These are phyloP conservation scores for Wickerhamiella kazuoi DNA, from an alignment of 805 yeast genomes.

Conservation along the genomic window DNA sequence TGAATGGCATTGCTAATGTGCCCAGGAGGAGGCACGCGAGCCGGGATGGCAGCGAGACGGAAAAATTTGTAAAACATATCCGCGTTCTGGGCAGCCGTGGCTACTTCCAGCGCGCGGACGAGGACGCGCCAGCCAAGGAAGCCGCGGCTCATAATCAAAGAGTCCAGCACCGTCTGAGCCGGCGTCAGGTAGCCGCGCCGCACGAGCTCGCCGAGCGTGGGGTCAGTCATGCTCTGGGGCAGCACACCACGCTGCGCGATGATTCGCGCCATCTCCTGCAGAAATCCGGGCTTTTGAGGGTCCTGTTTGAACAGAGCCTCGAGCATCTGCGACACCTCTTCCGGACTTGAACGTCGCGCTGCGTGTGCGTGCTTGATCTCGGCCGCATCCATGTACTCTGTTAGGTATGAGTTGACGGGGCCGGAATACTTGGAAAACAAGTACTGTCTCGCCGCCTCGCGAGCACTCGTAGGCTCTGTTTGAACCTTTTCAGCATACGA, in stretches of 20 bases:
- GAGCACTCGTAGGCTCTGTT: background rate
- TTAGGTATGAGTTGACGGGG: background rate
- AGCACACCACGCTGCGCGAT: conserved; percentile 14
- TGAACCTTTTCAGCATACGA: too few species aligned
- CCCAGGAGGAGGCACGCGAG: background rate
- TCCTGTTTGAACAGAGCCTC: background rate
- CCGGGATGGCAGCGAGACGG: background rate
- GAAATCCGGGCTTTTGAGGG: conserved; percentile 3
- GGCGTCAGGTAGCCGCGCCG: conserved; percentile 10
- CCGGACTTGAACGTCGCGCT: too few species aligned
- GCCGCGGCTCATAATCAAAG: conserved; percentile 11
- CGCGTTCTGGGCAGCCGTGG: background rate
- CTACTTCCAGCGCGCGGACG: background rate
- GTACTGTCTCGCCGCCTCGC: background rate
- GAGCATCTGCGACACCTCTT: background rate
- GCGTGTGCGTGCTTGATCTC: too few species aligned
- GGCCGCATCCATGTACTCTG: background rate
- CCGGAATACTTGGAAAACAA: conserved; percentile 1
- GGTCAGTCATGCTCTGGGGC: conserved; percentile 13
- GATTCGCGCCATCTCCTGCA: conserved; percentile 11
- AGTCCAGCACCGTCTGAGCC: conserved; percentile 16
- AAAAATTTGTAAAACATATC: background rate
- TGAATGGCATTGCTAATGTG: background rate
- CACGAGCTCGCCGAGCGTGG: conserved; percentile 14
- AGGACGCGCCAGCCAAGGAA: background rate